A percentile compares a stretch with the other conserved stretches of the same genome.
Conservation (phyloP, 1,284 basidiomycete genomes). For the Pseudozyma tsukubaensis region DNA sequence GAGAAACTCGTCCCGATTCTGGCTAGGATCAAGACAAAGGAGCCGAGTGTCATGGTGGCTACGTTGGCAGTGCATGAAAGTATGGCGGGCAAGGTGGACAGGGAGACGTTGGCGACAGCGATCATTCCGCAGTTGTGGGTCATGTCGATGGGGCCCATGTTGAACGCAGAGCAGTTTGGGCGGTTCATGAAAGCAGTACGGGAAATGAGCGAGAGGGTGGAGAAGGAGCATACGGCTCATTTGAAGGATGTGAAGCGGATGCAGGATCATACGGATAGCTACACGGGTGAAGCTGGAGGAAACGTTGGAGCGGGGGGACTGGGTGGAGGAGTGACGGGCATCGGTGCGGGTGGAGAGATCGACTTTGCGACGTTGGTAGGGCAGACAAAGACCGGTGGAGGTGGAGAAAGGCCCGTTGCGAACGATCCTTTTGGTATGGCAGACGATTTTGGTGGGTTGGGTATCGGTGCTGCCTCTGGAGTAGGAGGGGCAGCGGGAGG, state of each 20-base stretch:
- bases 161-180: constrained; percentile 88
- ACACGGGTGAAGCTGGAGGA: constrained; percentile 15
- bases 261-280: constrained; percentile 61
- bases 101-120: constrained; percentile 88
- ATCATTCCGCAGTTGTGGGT: constrained; percentile 66
- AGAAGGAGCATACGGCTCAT: constrained; percentile 78
- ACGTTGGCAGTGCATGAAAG: constrained; percentile 93
- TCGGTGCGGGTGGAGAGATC: constrained; percentile 57
- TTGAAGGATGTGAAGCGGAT: constrained; percentile 54
- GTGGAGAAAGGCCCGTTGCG: constrained; percentile 23
- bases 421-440: constrained; percentile 52
- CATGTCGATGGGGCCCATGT: constrained; percentile 70
- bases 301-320: constrained; percentile 17
- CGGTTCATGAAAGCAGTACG: constrained; percentile 71
- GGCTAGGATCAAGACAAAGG: constrained; percentile 92
- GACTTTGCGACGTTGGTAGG: constrained; percentile 66
- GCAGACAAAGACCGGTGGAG: constrained; percentile 30
- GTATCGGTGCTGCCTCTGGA: not conserved
- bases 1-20: constrained; percentile 94
- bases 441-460: constrained; percentile 28
- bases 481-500: no score
- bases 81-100: constrained; percentile 93
- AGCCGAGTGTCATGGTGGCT: constrained; percentile 73
- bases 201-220: constrained; percentile 78
- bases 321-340: constrained; percentile 41